Evolutionary conservation across 768 basidiomycete genomes (phyloP).

Genomic region (Tylopilus intermedius): DNA sequence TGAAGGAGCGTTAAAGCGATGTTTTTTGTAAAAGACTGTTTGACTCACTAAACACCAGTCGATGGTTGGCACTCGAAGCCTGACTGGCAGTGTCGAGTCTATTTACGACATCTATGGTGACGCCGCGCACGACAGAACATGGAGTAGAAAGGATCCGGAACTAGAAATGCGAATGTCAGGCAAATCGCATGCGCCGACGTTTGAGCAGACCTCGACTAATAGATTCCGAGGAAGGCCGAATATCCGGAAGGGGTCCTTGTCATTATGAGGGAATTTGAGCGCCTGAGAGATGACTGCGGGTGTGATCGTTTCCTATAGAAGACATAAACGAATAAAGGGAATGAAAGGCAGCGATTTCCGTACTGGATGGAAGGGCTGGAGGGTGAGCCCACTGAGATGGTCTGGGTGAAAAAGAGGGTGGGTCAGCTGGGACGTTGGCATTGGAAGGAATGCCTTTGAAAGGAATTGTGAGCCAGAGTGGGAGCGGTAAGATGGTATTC

Average conservation of each 20-base stretch:
- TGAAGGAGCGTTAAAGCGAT: conserved; percentile 26
- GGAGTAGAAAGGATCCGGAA: conserved; percentile 68
- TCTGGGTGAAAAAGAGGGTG: conserved; percentile 40
- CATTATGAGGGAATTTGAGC: conserved; percentile 40
- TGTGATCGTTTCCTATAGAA: conserved; percentile 29
- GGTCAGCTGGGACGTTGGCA: conserved; percentile 36
- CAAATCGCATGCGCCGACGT: neutral
- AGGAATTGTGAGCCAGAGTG: neutral
- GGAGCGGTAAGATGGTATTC: neutral
- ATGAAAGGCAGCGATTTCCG: conserved; percentile 10
- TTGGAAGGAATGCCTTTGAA: conserved; percentile 39
- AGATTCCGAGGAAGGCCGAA: conserved; percentile 72
- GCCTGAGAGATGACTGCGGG: conserved; percentile 40
- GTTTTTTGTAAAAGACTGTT: neutral
- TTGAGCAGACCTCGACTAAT: conserved; percentile 58
- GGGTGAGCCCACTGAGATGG: conserved; percentile 29
- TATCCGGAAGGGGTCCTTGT: conserved; percentile 49
- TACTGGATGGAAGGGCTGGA: conserved; percentile 44
- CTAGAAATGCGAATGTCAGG: conserved; percentile 30
- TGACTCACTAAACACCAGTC: conserved; percentile 63
- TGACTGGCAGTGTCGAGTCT: conserved; percentile 48
- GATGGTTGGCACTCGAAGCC: conserved; percentile 45
- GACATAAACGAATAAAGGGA: neutral
- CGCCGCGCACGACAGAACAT: conserved; percentile 64
- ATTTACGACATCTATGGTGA: conserved; percentile 54